Evolutionary conservation across 2,329 filamentous ascomycete species (phyloP).

Genomic region (Scortechinia acanthostroma): DNA sequence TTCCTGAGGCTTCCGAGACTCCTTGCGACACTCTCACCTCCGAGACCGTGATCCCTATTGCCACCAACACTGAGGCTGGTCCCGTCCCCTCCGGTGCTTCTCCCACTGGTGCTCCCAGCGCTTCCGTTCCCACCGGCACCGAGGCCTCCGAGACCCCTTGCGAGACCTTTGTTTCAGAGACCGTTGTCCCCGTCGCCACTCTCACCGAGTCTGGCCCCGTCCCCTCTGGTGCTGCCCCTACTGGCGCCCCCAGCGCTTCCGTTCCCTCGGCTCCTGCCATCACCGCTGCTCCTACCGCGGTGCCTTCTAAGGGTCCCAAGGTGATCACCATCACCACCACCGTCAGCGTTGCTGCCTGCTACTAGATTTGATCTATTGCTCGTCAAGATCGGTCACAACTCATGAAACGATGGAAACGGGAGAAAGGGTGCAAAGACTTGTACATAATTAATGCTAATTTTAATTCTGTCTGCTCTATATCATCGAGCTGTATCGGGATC

Average conservation of each 20-base stretch:
- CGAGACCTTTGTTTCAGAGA: neutral
- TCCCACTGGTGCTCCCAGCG: neutral
- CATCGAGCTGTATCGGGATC: too few species aligned
- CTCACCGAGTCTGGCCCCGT: neutral
- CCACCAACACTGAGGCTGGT: neutral
- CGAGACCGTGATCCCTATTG: neutral
- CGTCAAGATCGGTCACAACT: neutral
- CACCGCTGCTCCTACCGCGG: neutral
- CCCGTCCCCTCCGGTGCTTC: neutral
- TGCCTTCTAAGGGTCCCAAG: neutral
- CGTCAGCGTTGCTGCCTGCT: neutral
- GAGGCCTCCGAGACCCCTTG: neutral
- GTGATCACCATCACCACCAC: slow-evolving; percentile 1
- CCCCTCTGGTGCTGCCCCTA: neutral
- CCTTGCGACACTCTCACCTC: neutral
- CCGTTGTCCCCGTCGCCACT: neutral
- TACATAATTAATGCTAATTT: slow-evolving; percentile 1
- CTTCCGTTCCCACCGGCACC: neutral
- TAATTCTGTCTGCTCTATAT: too few species aligned
- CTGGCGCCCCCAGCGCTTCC: neutral
- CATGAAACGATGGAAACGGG: neutral
- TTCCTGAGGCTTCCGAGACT: neutral
- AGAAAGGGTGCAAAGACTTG: neutral
- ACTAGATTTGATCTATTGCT: neutral
- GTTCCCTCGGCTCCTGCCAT: neutral